Base-by-base conservation (phyloP, 2,329 filamentous ascomycete genomes). In the Botrytis paeoniae region DNA sequence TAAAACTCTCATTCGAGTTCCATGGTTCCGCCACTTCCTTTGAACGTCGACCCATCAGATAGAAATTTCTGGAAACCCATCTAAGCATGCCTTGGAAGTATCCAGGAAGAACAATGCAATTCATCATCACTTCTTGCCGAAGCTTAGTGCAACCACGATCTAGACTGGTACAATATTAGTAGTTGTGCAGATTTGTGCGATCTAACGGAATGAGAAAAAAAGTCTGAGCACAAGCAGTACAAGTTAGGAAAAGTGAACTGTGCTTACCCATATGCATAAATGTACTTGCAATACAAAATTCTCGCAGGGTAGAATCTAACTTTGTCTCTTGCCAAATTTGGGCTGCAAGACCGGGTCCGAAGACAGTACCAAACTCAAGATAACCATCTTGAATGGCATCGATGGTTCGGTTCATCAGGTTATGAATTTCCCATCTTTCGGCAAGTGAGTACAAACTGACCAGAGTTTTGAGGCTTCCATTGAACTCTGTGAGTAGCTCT, bases 341-440 rank as follows among this genome's bases (percentile, higher is more conserved):
- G 3, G 54, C 22, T 29, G 71, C 32, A 12, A 75, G 54, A 20
- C 72, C 74, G 9, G 73, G 72, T 16, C 75, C 73, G 32, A 75
- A 75, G 48, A 75, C 72, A 14, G 69, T 75, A 18, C 74, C 73
- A 39, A 72, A 75, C 18, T 75, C 66, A n/a, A 64, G 72, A 57
- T 73, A 76, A 2, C 73, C 74, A 72, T 77, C 74, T 66, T 77
- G 75, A 68, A 78, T 73, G 18, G 64, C 66, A 65, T 78, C 77
- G 25, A 76, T 74, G 5, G 74, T 57, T 12, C 72, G 73, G 65
- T 78, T 77, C 62, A 74, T 72, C 22, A 78, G 43, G 22, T 71
- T 62, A 10, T 72, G 32, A 35, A 76, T 70, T 2, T 70, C 72
- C 18, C 54, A 71, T 41, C 74, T 73, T 54, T 78, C 76, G 12